Base-by-base conservation (phyloP, 768 basidiomycete genomes). In the Floccularia luteovirens region DNA sequence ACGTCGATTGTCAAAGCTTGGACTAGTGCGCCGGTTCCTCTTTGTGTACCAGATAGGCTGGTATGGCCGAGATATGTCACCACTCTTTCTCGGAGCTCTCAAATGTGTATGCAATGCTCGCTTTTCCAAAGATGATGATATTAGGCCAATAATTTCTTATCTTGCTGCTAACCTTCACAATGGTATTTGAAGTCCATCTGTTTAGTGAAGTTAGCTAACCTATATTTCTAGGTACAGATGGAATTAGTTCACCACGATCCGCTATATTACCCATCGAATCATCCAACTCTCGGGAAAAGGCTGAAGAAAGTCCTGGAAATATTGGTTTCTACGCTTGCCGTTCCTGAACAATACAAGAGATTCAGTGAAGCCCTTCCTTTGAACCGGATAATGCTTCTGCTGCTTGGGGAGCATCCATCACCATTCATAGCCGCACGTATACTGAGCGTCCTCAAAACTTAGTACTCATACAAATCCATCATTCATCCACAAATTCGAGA, bases 121-220 rank as follows among this genome's bases (percentile, higher is more conserved):
- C n/a, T 90, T 88, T 50, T 72, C 76, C 2, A 71, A 76, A 28
- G 83, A 85, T 20, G 81, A 83, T 35, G 67, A 73, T 0, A 83
- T 94, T 50, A 94, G 91, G 52, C 91, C 93, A 0, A 60, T 92
- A 1, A 77, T 90, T 3, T 83, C 90, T 0, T 94, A 88, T 55
- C 63, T 94, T 5, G 86, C 89, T 1, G 86, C 90, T 0, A 84
- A 85, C 53, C 58, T 92, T 10, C 75, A 83, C 44, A 72, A 74
- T 54, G 69, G 87, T 86, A 39, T 41, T 74, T 50, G n/a, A n/a
- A 25, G 16, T 34, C 38, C 24, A 27, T 19, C 4, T 22, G 3
- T 8, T 36, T 36, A 14, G 21, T 13, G 30, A 20, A 41, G 45
- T 13, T 24, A 31, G 12, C 41, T 41, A 24, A 54, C 42, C 45